These are phyloP conservation scores for Carpinus fangiana DNA, from an alignment of 306 rosid genomes.

Conservation along the genomic window DNA sequence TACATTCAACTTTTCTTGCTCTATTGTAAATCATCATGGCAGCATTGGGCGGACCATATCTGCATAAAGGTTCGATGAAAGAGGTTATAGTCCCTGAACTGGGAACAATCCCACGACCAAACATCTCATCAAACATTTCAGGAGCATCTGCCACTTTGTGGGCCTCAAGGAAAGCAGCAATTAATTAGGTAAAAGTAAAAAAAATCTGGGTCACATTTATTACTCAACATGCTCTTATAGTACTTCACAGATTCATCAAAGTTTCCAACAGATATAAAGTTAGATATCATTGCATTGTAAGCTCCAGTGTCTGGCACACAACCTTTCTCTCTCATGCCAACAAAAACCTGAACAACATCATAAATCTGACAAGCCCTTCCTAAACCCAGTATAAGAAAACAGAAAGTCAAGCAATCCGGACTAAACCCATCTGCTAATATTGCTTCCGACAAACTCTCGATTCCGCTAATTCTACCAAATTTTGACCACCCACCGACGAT, in stretches of 20 bases:
- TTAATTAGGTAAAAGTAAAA: constrained; percentile 62
- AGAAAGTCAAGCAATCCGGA: constrained; percentile 54
- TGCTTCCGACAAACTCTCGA: constrained; percentile 53
- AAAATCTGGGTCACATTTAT: constrained; percentile 52
- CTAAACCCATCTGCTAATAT: constrained; percentile 58
- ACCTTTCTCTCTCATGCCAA: constrained; percentile 49
- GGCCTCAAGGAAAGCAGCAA: constrained; percentile 55
- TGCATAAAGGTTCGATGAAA: constrained; percentile 59
- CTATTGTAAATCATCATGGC: constrained; percentile 74
- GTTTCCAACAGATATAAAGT: constrained; percentile 53
- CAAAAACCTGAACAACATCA: constrained; percentile 59
- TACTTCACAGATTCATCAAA: constrained; percentile 55
- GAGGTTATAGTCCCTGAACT: constrained; percentile 59
- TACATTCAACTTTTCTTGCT: constrained; percentile 61
- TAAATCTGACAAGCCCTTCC: constrained; percentile 69
- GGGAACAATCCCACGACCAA: constrained; percentile 58
- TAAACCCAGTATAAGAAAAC: constrained; percentile 60
- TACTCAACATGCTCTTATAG: constrained; percentile 54
- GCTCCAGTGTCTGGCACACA: constrained; percentile 39
- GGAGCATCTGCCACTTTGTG: constrained; percentile 81
- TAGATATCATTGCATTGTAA: constrained; percentile 75
- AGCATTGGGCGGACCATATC: constrained; percentile 91
- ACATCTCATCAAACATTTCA: constrained; percentile 80
- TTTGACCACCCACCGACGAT: constrained; percentile 75
- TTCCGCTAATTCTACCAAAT: constrained; percentile 57